Conservation (phyloP, 2,329 filamentous ascomycete genomes). For the Ophidiomyces ophidiicola region DNA sequence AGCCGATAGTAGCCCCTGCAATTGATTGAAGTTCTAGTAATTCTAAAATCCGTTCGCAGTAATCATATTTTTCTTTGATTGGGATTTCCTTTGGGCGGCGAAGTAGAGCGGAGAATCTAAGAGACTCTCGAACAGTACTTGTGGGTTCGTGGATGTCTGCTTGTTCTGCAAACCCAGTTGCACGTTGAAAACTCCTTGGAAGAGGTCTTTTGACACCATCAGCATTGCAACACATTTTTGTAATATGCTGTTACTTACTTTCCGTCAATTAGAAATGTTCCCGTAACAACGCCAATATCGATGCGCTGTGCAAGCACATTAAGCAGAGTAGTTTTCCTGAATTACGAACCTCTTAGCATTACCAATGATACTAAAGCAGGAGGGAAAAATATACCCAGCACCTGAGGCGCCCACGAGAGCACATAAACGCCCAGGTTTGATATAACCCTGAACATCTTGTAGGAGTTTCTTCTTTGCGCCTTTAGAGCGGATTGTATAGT, state of each 20-base stretch:
- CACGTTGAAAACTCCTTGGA: constrained; percentile 41
- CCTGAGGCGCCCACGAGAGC: constrained; percentile 72
- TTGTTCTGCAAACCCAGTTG: constrained; percentile 48
- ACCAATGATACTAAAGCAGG: background rate
- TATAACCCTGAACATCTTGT: constrained; percentile 56
- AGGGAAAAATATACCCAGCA: constrained; percentile 24
- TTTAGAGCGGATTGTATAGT: constrained; percentile 49
- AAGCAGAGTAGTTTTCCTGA: constrained; percentile 39
- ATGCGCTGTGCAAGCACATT: constrained; percentile 37
- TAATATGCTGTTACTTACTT: constrained; percentile 21
- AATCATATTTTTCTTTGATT: constrained; percentile 51
- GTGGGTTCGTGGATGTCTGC: constrained; percentile 57
- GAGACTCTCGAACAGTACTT: constrained; percentile 53
- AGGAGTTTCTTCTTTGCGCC: constrained; percentile 39
- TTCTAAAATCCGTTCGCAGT: constrained; percentile 57
- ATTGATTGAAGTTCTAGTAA: constrained; percentile 57
- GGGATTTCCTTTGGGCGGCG: constrained; percentile 49
- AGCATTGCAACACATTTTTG: background rate
- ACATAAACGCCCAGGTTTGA: constrained; percentile 63
- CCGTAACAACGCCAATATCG: constrained; percentile 34
- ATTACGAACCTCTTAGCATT: background rate
- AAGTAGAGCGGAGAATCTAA: constrained; percentile 54
- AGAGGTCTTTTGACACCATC: constrained; percentile 23
- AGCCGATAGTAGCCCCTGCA: constrained; percentile 53
- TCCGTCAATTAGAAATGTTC: constrained; percentile 36